A percentile compares a stretch with the other conserved stretches of the same genome.
Evolutionary conservation across 2,329 filamentous ascomycete genomes (phyloP).

Genomic region (Trichophyton verrucosum): DNA sequence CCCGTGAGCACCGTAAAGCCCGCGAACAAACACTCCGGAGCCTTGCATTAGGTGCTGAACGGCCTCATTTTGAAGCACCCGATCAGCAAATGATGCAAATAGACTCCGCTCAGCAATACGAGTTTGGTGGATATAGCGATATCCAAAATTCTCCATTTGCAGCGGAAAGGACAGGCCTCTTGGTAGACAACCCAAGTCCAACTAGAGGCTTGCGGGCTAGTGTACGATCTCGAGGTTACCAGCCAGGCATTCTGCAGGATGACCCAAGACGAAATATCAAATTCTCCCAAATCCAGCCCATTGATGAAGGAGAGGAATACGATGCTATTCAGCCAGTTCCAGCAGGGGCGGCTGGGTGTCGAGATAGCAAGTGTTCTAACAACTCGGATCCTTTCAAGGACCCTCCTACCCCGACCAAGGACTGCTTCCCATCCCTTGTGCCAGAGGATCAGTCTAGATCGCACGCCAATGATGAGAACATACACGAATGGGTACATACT

Average conservation of each 20-base stretch:
- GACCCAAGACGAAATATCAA: conserved; percentile 38
- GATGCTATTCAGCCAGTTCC: conserved; percentile 26
- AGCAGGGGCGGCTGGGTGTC: conserved; percentile 13
- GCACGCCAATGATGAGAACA: background rate
- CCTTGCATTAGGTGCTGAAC: conserved; percentile 40
- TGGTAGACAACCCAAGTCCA: conserved; percentile 31
- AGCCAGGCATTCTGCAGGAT: conserved; percentile 35
- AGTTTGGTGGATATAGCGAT: background rate
- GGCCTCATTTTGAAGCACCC: conserved; percentile 28
- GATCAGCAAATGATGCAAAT: background rate
- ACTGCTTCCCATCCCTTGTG: conserved; percentile 6
- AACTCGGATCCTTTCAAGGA: conserved; percentile 11
- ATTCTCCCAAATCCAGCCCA: conserved; percentile 48
- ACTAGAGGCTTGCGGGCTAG: conserved; percentile 28
- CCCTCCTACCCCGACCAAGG: conserved; percentile 12
- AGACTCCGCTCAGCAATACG: background rate
- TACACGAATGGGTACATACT: background rate
- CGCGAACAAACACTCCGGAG: conserved; percentile 46
- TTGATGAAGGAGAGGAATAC: conserved; percentile 51
- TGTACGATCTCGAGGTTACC: conserved; percentile 28
- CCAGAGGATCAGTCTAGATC: background rate
- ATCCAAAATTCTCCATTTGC: conserved; percentile 8
- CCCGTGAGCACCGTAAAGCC: conserved; percentile 23
- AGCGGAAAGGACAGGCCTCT: conserved; percentile 32
- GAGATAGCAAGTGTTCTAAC: conserved; percentile 9